Evolutionary conservation across 345 rosid genomes (phyloP), one percentile per base, ranked within the genome.

Genomic region (Eucalyptus pauciflora): DNA sequence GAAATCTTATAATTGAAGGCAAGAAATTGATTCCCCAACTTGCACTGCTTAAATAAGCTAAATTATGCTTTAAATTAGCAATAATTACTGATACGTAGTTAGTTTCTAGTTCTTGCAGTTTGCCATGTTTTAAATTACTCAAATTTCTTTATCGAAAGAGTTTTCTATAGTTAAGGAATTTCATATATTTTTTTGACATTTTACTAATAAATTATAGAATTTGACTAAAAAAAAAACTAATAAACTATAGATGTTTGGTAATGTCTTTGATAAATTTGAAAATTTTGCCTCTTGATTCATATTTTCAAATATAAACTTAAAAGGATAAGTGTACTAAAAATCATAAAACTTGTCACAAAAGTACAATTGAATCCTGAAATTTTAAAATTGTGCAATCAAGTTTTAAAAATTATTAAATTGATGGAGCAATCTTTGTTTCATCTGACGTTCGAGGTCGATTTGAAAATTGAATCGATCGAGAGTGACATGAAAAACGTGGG

Each of bases 291-390:
- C 12, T 56, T 22, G 11, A 56, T 9, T 56, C 13, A 56, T 56
- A 56, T 56, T 56, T 56, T 56, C 13, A 56, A 9, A 56, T 56
- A 56, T 56, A 56, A 56, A 56, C 62, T 56, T 24, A 56, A 9
- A 9, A 60, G 0, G 2, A 60, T 60, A 60, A 60, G n/a, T 60
- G 67, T 1, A 25, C 7, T 60, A 60, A 11, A 60, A 60, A 0
- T 11, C 3, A 0, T 24, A 60, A 60, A 60, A 2, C 0, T 25
- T 60, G 0, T 25, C 15, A 25, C 1, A 7, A 25, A 11, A 25
- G 2, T n/a, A n/a, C n/a, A n/a, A n/a, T n/a, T n/a, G n/a, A n/a
- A n/a, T n/a, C n/a, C n/a, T n/a, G n/a, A n/a, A n/a, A n/a, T n/a
- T n/a, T n/a, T n/a, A n/a, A n/a, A n/a, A n/a, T n/a, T n/a, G n/a